Base-by-base conservation (phyloP, 2,329 filamentous ascomycete species). In the Claviceps pusilla region DNA sequence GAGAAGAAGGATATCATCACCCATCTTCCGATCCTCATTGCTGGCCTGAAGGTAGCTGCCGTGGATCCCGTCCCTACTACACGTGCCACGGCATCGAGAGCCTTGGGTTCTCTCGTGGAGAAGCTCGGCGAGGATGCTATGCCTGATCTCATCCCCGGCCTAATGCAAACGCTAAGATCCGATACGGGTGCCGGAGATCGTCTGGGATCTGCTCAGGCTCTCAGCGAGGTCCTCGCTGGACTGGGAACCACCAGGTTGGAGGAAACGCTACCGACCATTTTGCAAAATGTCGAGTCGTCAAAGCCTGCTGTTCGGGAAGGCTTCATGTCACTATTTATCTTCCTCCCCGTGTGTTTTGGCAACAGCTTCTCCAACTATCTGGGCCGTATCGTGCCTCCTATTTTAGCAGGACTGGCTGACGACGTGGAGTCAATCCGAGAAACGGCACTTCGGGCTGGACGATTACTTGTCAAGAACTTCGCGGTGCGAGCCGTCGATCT, bases 291-390 rank as follows among this genome's bases (percentile, higher is more conserved):
- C 60, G 84, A 89, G 61, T 97, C 91, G 63, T 82, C 85, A 61
- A 96, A 95, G 70, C 68, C 93, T 19, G 83, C 89, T 54, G 89
- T 98, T 59, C 84, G 93, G 63, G 93, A 98, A 75, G 93, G 93
- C 48, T 98, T 98, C 74, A 98, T 98, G 93, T 96, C 93, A 7
- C 79, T 98, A 45, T 98, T 98, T 72, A 97, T 98, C 61, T 98
- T 96, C 79, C 82, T 98, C 73, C 93, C 93, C 12, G 93, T 95
- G 53, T 98, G 93, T 72, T 98, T 98, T 64, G 93, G 93, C 64
- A 98, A 98, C 77, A 95, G 90, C 69, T 98, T 98, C 65, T 86
- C 93, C 61, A 89, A 89, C 66, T 98, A 98, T 65, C 84, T 98
- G 57, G 88, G 84, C 71, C 89, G 84, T 66, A 95, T 98, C 63